These are phyloP conservation scores for Suillus weaverae DNA, from an alignment of 768 basidiomycete species.

Conservation along the genomic window DNA sequence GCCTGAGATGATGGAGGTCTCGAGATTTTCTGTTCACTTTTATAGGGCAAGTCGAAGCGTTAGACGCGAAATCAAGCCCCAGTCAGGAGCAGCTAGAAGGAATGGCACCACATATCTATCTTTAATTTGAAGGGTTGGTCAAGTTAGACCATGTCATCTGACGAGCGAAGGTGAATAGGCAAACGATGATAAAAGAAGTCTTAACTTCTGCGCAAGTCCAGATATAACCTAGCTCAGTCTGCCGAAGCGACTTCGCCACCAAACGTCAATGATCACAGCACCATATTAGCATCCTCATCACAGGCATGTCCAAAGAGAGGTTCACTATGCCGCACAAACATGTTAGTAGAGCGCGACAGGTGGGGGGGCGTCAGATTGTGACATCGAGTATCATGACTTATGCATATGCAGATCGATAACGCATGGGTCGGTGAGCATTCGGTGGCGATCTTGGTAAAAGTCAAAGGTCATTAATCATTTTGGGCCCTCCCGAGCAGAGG, in stretches of 20 bases:
- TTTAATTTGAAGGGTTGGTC: neutral
- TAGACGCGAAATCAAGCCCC: neutral
- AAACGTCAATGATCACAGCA: slow-evolving; percentile 24
- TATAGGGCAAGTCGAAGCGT: neutral
- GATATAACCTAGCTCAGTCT: slow-evolving; percentile 36
- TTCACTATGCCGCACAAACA: neutral
- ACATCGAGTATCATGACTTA: slow-evolving; percentile 30
- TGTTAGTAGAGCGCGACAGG: slow-evolving; percentile 34
- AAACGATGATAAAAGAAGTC: neutral
- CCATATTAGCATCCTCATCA: slow-evolving; percentile 50
- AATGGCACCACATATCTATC: neutral
- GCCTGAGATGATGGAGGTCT: neutral
- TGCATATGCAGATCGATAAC: neutral
- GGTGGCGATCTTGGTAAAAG: neutral
- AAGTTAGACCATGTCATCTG: neutral
- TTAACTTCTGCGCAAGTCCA: neutral
- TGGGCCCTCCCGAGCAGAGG: neutral
- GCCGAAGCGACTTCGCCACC: slow-evolving; percentile 30
- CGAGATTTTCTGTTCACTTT: neutral
- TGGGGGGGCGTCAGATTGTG: slow-evolving; percentile 49
- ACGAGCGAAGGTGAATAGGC: neutral
- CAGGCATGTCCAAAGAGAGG: slow-evolving; percentile 1
- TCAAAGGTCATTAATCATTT: neutral
- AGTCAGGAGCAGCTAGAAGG: neutral
- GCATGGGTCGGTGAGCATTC: neutral